Base-by-base conservation (phyloP, 345 rosid species). In the Eucalyptus pauciflora region DNA sequence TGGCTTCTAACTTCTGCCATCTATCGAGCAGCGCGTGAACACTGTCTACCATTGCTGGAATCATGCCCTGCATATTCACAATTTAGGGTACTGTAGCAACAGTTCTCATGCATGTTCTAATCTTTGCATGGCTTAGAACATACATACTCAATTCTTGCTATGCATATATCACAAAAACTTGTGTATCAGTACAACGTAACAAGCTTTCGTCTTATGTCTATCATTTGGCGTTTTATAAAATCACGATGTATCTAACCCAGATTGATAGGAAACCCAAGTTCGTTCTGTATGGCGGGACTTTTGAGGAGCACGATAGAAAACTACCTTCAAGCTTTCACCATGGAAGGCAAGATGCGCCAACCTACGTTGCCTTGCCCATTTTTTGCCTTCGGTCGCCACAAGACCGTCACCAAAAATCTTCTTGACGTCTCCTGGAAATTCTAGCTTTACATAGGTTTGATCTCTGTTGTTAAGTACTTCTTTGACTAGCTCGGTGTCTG, bases 261-360 rank as follows among this genome's bases (percentile, higher is more conserved):
- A 69, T 69, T 17, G 45, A 69, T 13, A 17, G 45, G 80, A 33
- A 33, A 69, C 80, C 13, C 45, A 7, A 69, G 43, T 33, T 69
- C 24, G 6, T 17, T 22, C 7, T 2, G 12, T 3, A 69, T 33
- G 24, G 6, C 1, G 3, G 43, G 9, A 50, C 16, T 62, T 29
- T 33, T 5, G 13, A 29, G 31, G 33, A 29, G 69, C 16, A 62
- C 2, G 16, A 69, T 33, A 33, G 24, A 33, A 69, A 16, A n/a
- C 16, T 90, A 92, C 94, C 87, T 89, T 93, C 85, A 95, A 89
- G 91, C 91, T 87, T 56, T 95, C 93, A 2, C 92, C 92, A 86
- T 92, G 93, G 89, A 95, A 95, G 43, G 93, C 94, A 33, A 90
- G 91, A 81, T 91, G 92, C 22, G 95, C 94, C 46, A 94, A 88